Percentiles rank a stretch among this genome's conserved stretches.
phyloP scores from a whole-genome alignment of 139 green algal genomes.

The Chlamydomonas sp. region DNA sequence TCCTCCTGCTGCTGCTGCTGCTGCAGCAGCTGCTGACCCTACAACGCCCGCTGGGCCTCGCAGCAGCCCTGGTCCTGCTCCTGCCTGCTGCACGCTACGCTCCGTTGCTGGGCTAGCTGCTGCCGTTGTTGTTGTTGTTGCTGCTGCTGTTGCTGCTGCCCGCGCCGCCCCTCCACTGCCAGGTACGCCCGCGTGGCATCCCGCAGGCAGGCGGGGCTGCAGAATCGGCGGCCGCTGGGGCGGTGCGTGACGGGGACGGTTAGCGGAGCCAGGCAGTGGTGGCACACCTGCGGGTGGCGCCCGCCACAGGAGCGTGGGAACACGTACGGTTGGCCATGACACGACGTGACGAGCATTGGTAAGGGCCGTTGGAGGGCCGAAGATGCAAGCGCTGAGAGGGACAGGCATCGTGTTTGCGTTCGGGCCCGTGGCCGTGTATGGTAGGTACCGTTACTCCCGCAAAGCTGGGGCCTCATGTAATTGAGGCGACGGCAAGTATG shows the following conservation, averaged over 20 bases:
- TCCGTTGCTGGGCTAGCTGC: background rate
- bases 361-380: too few species aligned
- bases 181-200: background rate
- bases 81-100: background rate
- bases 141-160: background rate
- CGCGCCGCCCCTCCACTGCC: constrained; percentile 3
- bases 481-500: too few species aligned
- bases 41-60: background rate
- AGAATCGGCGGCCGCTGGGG: constrained; percentile 16
- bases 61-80: background rate
- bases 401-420: background rate
- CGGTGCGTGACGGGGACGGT: background rate
- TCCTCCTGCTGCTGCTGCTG: background rate
- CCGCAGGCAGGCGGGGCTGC: constrained; percentile 10
- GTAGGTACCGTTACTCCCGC: too few species aligned
- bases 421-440: too few species aligned
- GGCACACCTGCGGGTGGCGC: constrained; percentile 18
- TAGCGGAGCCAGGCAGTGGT: constrained; percentile 24
- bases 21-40: background rate
- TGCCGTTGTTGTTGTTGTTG: background rate
- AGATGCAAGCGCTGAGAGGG: too few species aligned
- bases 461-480: too few species aligned
- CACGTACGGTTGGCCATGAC: background rate
- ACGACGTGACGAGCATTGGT: too few species aligned
- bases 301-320: background rate